phyloP scores from a whole-genome alignment of 257 asterid species.

The Henckelia pumila region DNA sequence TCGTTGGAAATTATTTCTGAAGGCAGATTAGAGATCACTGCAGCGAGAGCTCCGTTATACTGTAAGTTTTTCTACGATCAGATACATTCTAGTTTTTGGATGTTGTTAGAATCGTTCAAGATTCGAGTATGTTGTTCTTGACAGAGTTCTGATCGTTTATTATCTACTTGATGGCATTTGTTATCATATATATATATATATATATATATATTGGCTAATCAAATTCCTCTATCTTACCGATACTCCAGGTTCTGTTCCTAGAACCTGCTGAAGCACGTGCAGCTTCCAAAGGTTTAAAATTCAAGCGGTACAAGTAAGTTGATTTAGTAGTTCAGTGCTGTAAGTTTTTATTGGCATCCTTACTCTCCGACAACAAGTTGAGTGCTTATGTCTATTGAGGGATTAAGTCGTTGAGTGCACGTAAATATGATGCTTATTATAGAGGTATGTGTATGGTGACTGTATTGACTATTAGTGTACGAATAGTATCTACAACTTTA shows the following conservation, averaged over 20 bases:
- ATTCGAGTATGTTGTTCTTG: too few species aligned
- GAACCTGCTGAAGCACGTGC: constrained; percentile 89
- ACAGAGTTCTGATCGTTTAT: too few species aligned
- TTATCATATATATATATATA: too few species aligned
- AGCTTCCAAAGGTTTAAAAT: constrained; percentile 71
- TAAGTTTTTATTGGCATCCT: background rate
- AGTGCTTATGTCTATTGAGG: constrained; percentile 1
- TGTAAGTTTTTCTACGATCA: too few species aligned
- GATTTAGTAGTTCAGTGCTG: constrained; percentile 11
- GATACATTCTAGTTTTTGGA: too few species aligned
- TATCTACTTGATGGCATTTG: constrained; percentile 6
- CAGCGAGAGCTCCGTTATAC: too few species aligned
- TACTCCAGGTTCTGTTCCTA: constrained; percentile 66
- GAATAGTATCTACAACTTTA: background rate
- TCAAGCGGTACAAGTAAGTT: constrained; percentile 94
- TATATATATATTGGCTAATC: constrained; percentile 16
- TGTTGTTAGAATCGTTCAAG: too few species aligned
- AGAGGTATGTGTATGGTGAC: background rate
- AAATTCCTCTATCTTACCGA: constrained; percentile 12
- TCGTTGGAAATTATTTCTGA: too few species aligned
- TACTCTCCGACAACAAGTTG: background rate
- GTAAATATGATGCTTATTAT: too few species aligned
- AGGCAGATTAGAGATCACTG: too few species aligned
- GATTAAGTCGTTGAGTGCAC: background rate
- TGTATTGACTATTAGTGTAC: background rate